Percentiles rank a stretch among this genome's conserved stretches.
Conservation (phyloP, 108 stramenopile genomes). For the Craspedostauros australis region DNA sequence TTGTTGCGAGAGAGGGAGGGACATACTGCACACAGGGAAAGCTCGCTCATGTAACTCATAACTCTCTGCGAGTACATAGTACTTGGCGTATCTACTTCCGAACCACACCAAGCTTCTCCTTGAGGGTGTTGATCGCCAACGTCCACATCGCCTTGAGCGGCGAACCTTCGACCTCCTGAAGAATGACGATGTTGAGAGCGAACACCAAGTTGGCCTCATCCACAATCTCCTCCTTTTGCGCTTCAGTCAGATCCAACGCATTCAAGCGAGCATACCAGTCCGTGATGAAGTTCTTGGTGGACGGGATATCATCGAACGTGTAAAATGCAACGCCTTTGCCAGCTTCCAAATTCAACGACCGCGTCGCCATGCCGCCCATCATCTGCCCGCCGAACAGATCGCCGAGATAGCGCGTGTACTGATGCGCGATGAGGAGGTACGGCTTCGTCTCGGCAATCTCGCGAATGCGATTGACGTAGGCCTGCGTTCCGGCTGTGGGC, state of each 20-base stretch:
- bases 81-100: no score
- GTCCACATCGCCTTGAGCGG: slow-evolving; percentile 26
- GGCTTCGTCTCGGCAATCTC: slow-evolving; percentile 31
- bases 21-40: no score
- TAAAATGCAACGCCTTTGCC: slow-evolving; percentile 52
- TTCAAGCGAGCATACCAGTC: slow-evolving; percentile 51
- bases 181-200: slow-evolving; percentile 53
- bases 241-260: slow-evolving; percentile 34
- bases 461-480: slow-evolving; percentile 39
- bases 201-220: slow-evolving; percentile 68
- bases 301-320: slow-evolving; percentile 32
- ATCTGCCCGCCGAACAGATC: slow-evolving; percentile 69
- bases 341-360: slow-evolving; percentile 18
- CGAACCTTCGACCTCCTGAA: slow-evolving; percentile 54
- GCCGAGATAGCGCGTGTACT: slow-evolving; percentile 57
- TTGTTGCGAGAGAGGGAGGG: no score
- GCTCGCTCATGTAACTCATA: no score
- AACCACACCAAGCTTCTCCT: slow-evolving; percentile 26
- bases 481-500: slow-evolving; percentile 32
- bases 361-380: slow-evolving; percentile 59
- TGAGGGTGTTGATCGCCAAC: slow-evolving; percentile 33
- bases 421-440: slow-evolving; percentile 49
- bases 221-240: slow-evolving; percentile 51
- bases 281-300: slow-evolving; percentile 41
- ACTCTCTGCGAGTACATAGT: no score